Evolutionary conservation across 1,284 basidiomycete genomes (phyloP).

Genomic region (Boletus mariae): DNA sequence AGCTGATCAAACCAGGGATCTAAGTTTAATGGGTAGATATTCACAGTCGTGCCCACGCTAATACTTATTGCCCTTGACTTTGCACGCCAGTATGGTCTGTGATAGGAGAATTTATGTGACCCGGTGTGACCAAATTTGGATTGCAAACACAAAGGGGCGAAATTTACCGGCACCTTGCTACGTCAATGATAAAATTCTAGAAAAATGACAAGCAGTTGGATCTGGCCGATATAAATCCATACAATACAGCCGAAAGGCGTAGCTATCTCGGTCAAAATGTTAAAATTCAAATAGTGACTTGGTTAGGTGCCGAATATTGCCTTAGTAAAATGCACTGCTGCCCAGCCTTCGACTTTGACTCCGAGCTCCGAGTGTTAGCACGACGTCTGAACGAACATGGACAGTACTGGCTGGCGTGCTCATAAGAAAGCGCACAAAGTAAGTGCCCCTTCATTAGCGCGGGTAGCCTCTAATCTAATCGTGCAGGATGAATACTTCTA

Average conservation of each 20-base stretch:
- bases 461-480: conserved; percentile 5
- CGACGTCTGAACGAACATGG: conserved; percentile 41
- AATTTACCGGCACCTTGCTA: too few relatives aligned
- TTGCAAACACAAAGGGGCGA: too few relatives aligned
- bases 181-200: neutral
- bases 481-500: conserved; percentile 42
- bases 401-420: conserved; percentile 68
- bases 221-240: neutral
- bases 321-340: too few relatives aligned
- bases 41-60: neutral
- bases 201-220: neutral
- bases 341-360: neutral
- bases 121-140: too few relatives aligned
- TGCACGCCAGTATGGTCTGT: too few relatives aligned
- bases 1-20: neutral
- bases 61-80: too few relatives aligned
- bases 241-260: too few relatives aligned
- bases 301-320: too few relatives aligned
- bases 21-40: neutral
- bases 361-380: neutral
- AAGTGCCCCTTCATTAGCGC: conserved; percentile 1
- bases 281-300: too few relatives aligned
- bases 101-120: too few relatives aligned
- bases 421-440: conserved; percentile 49
- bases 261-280: too few relatives aligned